These are phyloP conservation scores for Irpex rosettiformis DNA, from an alignment of 1,284 basidiomycete species.

Conservation along the genomic window DNA sequence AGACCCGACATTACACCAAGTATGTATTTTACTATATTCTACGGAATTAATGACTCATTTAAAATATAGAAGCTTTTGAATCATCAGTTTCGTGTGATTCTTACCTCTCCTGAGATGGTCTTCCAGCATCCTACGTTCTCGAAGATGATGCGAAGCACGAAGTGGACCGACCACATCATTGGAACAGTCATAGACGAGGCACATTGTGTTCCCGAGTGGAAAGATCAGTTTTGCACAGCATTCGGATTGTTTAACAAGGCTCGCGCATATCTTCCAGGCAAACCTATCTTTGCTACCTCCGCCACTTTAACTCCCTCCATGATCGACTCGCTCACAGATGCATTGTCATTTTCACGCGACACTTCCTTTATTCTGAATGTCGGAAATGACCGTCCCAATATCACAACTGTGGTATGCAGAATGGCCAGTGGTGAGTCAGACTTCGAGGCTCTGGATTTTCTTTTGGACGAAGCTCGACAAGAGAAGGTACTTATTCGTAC, in stretches of 20 bases:
- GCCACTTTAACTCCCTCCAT: slow-evolving; percentile 15
- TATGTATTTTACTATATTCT: slow-evolving; percentile 10
- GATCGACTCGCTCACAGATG: slow-evolving; percentile 6
- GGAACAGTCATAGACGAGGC: slow-evolving; percentile 33
- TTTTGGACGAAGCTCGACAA: neutral
- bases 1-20: slow-evolving; percentile 17
- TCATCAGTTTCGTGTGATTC: slow-evolving; percentile 24
- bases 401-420: slow-evolving; percentile 6
- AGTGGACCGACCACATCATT: slow-evolving; percentile 21
- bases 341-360: slow-evolving; percentile 3
- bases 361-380: slow-evolving; percentile 14
- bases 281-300: slow-evolving; percentile 20
- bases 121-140: slow-evolving; percentile 29
- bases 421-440: slow-evolving; percentile 6
- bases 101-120: slow-evolving; percentile 35
- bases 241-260: slow-evolving; percentile 17
- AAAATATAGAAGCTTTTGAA: slow-evolving; percentile 21
- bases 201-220: slow-evolving; percentile 29
- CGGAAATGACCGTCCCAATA: slow-evolving; percentile 20
- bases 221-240: slow-evolving; percentile 19
- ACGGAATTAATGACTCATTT: neutral
- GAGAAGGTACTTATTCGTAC: neutral
- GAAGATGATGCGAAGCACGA: slow-evolving; percentile 16
- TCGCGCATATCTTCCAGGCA: slow-evolving; percentile 10
- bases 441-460: slow-evolving; percentile 1